Conservation (phyloP, 2,329 filamentous ascomycete species). For the Aspergillus candidus region DNA sequence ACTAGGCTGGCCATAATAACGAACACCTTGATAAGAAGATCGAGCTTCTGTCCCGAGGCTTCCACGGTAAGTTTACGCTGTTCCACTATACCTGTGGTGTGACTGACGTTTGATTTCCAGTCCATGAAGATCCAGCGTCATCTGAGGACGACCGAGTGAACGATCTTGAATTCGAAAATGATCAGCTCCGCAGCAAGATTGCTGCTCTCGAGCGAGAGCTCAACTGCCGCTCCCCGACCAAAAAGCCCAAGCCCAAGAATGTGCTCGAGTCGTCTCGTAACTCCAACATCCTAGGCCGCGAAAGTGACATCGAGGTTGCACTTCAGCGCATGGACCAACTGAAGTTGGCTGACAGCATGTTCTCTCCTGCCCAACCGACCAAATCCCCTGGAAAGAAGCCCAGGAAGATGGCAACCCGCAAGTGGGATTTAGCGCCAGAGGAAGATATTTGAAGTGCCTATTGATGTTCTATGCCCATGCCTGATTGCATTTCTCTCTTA, state of each 20-base stretch:
- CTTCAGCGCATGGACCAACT: constrained; percentile 35
- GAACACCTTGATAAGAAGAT: constrained; percentile 86
- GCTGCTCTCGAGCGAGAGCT: constrained; percentile 61
- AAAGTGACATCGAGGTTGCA: constrained; percentile 37
- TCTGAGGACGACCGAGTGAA: constrained; percentile 55
- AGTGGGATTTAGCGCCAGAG: constrained; percentile 43
- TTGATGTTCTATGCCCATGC: too few relatives aligned
- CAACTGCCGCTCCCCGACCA: constrained; percentile 56
- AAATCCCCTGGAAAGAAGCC: constrained; percentile 32
- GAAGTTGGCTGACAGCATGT: constrained; percentile 32
- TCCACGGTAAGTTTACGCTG: constrained; percentile 34
- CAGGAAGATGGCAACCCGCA: constrained; percentile 42
- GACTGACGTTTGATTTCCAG: constrained; percentile 23
- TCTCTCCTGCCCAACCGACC: constrained; percentile 20
- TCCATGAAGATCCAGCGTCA: constrained; percentile 44
- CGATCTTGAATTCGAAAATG: constrained; percentile 65
- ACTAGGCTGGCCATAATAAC: constrained; percentile 61
- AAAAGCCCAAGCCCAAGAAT: constrained; percentile 39
- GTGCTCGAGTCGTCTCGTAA: constrained; percentile 20
- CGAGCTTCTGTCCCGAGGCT: constrained; percentile 59
- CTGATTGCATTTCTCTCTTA: too few relatives aligned
- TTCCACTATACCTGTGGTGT: not conserved
- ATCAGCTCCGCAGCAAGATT: constrained; percentile 60
- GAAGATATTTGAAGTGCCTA: constrained; percentile 24
- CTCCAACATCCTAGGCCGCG: constrained; percentile 27